Percentiles rank a stretch among this genome's conserved stretches.
These are phyloP conservation scores for Monosporascus sp. DNA, from an alignment of 2,329 filamentous ascomycete species.

Conservation along the genomic window DNA sequence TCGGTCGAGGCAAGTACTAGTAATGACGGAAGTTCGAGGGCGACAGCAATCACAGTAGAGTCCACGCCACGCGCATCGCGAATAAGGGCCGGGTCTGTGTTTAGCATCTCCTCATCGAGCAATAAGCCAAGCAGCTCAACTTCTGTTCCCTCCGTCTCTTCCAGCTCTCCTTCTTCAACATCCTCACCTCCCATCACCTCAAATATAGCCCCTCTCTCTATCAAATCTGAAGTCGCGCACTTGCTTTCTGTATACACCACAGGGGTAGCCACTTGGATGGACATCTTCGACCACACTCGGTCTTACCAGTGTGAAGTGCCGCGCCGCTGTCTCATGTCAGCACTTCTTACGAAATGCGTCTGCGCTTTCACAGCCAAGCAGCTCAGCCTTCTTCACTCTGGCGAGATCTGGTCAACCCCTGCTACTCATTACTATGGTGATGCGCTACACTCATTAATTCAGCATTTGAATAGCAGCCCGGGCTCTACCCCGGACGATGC, in stretches of 20 bases:
- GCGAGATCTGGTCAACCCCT: constrained; percentile 1
- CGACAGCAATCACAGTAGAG: not conserved
- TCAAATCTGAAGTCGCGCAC: constrained; percentile 1
- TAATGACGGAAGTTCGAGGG: not conserved
- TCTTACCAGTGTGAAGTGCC: constrained; percentile 3
- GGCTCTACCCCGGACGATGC: not conserved
- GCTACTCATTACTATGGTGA: constrained; percentile 5
- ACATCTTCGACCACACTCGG: constrained; percentile 3
- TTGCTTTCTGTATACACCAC: constrained; percentile 1
- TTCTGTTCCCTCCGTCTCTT: not conserved
- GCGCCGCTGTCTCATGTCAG: not conserved
- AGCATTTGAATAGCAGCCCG: constrained; percentile 1
- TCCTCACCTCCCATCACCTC: not conserved
- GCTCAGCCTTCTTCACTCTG: constrained; percentile 1
- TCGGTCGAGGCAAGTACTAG: not conserved
- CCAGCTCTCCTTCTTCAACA: not conserved
- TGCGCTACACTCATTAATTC: constrained; percentile 1
- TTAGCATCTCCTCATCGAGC: no score
- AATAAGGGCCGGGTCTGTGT: no score
- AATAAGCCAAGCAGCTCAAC: no score
- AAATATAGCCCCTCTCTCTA: not conserved
- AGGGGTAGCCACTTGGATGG: constrained; percentile 6
- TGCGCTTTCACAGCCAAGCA: constrained; percentile 8
- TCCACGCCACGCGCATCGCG: not conserved
- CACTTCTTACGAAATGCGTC: constrained; percentile 1